phyloP scores from a whole-genome alignment of 306 rosid species.

The Prunus dulcis region DNA sequence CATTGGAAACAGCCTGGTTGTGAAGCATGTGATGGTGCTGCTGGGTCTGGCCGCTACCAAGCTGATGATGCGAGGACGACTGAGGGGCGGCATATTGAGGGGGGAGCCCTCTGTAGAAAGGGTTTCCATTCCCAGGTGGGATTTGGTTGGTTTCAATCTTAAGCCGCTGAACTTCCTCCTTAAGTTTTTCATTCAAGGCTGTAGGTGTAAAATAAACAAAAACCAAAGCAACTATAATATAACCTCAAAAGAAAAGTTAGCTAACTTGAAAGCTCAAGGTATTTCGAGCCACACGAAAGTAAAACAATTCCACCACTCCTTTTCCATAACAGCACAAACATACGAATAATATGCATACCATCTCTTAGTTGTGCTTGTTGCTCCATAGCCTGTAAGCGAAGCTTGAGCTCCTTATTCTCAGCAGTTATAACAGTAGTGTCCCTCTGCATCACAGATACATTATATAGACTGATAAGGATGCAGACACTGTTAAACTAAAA shows the following conservation, averaged over 20 bases:
- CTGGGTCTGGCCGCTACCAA: slow-evolving; percentile 43
- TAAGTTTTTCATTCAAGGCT: slow-evolving; percentile 82
- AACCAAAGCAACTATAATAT: background rate
- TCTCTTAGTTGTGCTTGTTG: slow-evolving; percentile 93
- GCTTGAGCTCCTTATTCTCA: slow-evolving; percentile 87
- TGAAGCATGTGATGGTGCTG: slow-evolving; percentile 54
- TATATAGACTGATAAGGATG: background rate
- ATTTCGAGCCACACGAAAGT: background rate
- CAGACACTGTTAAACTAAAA: background rate
- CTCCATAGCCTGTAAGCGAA: slow-evolving; percentile 81
- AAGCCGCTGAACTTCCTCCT: slow-evolving; percentile 86
- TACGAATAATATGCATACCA: slow-evolving; percentile 41
- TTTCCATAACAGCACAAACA: slow-evolving; percentile 1
- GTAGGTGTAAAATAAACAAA: slow-evolving; percentile 6
- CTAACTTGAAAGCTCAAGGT: background rate
- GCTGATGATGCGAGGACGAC: slow-evolving; percentile 45
- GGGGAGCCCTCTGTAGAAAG: slow-evolving; percentile 54
- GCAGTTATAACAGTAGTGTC: slow-evolving; percentile 66
- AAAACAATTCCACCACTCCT: background rate
- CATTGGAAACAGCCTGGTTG: slow-evolving; percentile 32
- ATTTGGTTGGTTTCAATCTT: slow-evolving; percentile 54
- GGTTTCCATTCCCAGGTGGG: slow-evolving; percentile 46
- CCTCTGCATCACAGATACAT: slow-evolving; percentile 61
- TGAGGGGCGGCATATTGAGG: slow-evolving; percentile 60
- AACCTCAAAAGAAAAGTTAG: background rate